phyloP scores from a whole-genome alignment of 2,329 filamentous ascomycete genomes.

The Eutypa lata region DNA sequence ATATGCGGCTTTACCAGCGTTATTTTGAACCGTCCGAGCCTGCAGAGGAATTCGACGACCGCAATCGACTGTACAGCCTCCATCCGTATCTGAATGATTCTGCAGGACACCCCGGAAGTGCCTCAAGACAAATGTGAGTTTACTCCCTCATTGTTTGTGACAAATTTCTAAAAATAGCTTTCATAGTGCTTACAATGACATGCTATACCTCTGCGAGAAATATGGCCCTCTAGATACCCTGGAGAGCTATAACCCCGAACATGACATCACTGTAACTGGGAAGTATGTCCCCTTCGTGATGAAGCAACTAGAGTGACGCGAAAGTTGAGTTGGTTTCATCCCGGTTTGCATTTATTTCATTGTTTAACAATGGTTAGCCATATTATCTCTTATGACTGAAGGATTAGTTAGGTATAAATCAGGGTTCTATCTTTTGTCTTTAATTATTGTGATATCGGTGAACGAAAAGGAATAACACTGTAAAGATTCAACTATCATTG shows the following conservation, averaged over 20 bases:
- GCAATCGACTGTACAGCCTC: conserved; percentile 17
- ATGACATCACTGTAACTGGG: conserved; percentile 19
- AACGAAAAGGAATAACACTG: too few relatives aligned
- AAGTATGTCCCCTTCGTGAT: conserved; percentile 7
- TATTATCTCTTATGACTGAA: too few relatives aligned
- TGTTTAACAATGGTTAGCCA: too few relatives aligned
- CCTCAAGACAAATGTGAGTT: conserved; percentile 22
- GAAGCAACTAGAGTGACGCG: conserved; percentile 6
- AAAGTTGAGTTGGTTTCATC: too few relatives aligned
- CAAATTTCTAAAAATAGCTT: background rate
- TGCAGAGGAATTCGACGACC: conserved; percentile 16
- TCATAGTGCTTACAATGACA: conserved; percentile 32
- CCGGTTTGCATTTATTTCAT: too few relatives aligned
- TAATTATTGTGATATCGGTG: too few relatives aligned
- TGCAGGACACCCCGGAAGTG: conserved; percentile 20
- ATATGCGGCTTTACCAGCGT: conserved; percentile 8
- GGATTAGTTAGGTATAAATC: too few relatives aligned
- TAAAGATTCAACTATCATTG: too few relatives aligned
- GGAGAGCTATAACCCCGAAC: conserved; percentile 26
- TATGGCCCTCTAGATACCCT: conserved; percentile 29
- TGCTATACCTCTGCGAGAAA: conserved; percentile 34
- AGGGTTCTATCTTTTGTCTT: too few relatives aligned
- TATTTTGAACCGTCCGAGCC: conserved; percentile 12
- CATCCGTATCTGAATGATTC: conserved; percentile 14
- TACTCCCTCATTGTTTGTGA: background rate